Evolutionary conservation across 192 early-diverging fungal species (phyloP).

Genomic region (Entomortierella parvispora): DNA sequence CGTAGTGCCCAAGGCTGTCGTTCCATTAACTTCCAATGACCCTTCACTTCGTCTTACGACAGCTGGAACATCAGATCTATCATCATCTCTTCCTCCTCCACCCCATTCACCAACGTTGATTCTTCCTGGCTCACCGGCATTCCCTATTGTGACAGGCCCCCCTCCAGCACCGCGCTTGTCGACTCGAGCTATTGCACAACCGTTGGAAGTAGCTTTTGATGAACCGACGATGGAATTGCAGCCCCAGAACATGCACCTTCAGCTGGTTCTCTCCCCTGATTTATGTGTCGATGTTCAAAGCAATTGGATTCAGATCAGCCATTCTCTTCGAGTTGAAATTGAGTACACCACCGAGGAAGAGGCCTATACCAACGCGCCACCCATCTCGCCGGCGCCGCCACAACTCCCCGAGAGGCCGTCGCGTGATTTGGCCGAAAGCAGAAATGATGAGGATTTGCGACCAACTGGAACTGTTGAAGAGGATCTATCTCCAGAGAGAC

Average conservation of each 20-base stretch:
- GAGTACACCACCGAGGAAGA: conserved; percentile 46
- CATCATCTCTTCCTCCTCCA: neutral
- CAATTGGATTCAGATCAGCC: conserved; percentile 42
- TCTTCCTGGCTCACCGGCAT: neutral
- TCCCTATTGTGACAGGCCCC: conserved; percentile 3
- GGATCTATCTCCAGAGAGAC: neutral
- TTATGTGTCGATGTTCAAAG: conserved; percentile 48
- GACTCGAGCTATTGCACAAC: conserved; percentile 33
- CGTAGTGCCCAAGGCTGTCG: conserved; percentile 23
- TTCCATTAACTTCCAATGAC: conserved; percentile 10
- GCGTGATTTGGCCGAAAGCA: too few species aligned
- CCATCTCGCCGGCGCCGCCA: conserved; percentile 8
- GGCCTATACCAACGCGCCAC: conserved; percentile 16
- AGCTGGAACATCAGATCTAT: conserved; percentile 6
- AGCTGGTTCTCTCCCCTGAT: conserved; percentile 39
- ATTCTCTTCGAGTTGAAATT: conserved; percentile 36
- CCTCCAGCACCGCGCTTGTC: conserved; percentile 38
- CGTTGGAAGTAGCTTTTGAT: conserved; percentile 33
- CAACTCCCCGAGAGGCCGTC: too few species aligned
- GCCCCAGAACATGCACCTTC: conserved; percentile 21
- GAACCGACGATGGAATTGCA: conserved; percentile 35
- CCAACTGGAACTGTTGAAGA: too few species aligned
- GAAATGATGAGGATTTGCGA: too few species aligned
- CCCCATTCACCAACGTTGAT: neutral
- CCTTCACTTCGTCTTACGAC: neutral